These are phyloP conservation scores for Gracilaria gracilis DNA, from an alignment of 23 red algal species.

Conservation along the genomic window DNA sequence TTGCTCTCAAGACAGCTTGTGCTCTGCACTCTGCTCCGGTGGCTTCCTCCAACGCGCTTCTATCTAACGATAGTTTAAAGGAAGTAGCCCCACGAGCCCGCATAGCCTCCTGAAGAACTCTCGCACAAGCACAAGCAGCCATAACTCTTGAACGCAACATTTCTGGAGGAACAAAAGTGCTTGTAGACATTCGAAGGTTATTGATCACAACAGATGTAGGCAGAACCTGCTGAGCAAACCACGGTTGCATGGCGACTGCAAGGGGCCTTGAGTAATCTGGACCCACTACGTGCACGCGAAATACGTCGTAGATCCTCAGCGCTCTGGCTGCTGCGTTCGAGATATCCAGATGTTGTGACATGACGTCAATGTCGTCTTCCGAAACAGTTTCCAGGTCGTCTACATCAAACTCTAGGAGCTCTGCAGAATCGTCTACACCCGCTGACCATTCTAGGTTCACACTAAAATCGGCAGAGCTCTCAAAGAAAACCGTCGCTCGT, in stretches of 20 bases:
- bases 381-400: slow-evolving; percentile 65
- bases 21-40: slow-evolving; percentile 73
- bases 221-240: slow-evolving; percentile 55
- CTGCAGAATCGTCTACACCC: slow-evolving; percentile 28
- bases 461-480: slow-evolving; percentile 26
- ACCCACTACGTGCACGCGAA: slow-evolving; percentile 56
- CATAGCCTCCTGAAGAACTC: slow-evolving; percentile 56
- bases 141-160: slow-evolving; percentile 48
- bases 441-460: slow-evolving; percentile 54
- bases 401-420: slow-evolving; percentile 73
- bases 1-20: slow-evolving; percentile 62
- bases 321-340: slow-evolving; percentile 64
- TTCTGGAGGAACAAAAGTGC: slow-evolving; percentile 4
- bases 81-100: slow-evolving; percentile 60
- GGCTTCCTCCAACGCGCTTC: slow-evolving; percentile 27
- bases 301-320: slow-evolving; percentile 59
- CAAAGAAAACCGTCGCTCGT: slow-evolving; percentile 56
- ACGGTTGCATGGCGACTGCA: slow-evolving; percentile 51
- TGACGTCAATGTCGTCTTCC: slow-evolving; percentile 62
- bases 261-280: slow-evolving; percentile 42
- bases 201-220: slow-evolving; percentile 53
- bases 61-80: slow-evolving; percentile 53
- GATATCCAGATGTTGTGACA: slow-evolving; percentile 68
- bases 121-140: slow-evolving; percentile 53
- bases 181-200: slow-evolving; percentile 16